Percentiles rank a stretch among this genome's conserved stretches.
Conservation (phyloP, 2,329 filamentous ascomycete genomes). For the Boeremia lycopersici region DNA sequence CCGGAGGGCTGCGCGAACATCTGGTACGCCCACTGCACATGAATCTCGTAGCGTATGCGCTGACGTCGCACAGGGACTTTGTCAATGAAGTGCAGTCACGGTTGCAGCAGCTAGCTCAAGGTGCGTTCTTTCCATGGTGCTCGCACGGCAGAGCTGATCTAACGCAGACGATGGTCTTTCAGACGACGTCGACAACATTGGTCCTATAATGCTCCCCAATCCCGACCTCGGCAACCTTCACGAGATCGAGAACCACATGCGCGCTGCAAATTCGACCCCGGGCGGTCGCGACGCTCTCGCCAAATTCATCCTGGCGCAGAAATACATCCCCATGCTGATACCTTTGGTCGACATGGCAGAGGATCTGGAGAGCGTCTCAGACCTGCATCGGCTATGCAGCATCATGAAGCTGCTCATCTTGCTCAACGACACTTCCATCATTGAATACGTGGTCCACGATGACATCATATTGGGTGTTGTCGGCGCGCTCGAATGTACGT, state of each 20-base stretch:
- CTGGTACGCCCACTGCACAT: slow-evolving; percentile 65
- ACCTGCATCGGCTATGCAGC: slow-evolving; percentile 91
- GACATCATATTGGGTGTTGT: slow-evolving; percentile 89
- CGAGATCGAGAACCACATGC: slow-evolving; percentile 85
- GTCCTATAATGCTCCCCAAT: slow-evolving; percentile 74
- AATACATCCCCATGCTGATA: slow-evolving; percentile 86
- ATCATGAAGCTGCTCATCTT: slow-evolving; percentile 97
- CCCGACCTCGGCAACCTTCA: slow-evolving; percentile 81
- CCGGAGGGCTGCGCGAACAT: slow-evolving; percentile 91
- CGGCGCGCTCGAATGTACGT: slow-evolving; percentile 83
- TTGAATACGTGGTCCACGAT: slow-evolving; percentile 91
- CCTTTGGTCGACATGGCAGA: slow-evolving; percentile 88
- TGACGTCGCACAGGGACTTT: slow-evolving; percentile 73
- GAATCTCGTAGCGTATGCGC: slow-evolving; percentile 8
- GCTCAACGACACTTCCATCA: slow-evolving; percentile 92
- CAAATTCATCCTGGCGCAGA: slow-evolving; percentile 82
- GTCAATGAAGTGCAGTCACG: slow-evolving; percentile 84
- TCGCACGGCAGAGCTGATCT: slow-evolving; percentile 22
- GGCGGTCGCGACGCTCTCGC: slow-evolving; percentile 82
- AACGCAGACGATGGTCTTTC: slow-evolving; percentile 79
- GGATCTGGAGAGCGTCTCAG: slow-evolving; percentile 82
- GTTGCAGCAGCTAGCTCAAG: slow-evolving; percentile 66
- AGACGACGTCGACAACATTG: slow-evolving; percentile 79
- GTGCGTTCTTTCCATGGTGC: slow-evolving; percentile 51
- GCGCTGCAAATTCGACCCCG: slow-evolving; percentile 74